Base-by-base conservation (phyloP, 129 eudicot species). In the Sambucus nigra region DNA sequence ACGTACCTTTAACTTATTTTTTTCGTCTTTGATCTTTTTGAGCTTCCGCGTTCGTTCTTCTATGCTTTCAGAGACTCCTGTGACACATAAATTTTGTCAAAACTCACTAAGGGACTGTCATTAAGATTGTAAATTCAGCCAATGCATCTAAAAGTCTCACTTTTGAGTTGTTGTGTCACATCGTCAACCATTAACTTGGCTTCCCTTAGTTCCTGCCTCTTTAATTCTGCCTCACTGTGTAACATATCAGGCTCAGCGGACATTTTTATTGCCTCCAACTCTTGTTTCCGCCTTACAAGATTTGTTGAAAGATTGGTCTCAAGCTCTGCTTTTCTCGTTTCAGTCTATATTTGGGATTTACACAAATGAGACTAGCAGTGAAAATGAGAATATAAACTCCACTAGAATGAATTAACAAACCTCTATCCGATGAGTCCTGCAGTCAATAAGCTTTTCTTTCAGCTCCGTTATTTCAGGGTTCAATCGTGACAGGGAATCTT, bases 291-390 rank as follows among this genome's bases (percentile, higher is more conserved):
- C 73, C 96, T 81, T 39, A 74, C 89, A 46, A 92, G 92, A 73
- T 92, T 92, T 46, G 99, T 80, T 51, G 99, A 86, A 13, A 82
- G 80, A 70, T 86, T 92, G 70, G 91, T 80, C 84, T 92, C 99
- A 44, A 92, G 96, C 83, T 92, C 99, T 33, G 82, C 65, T 73
- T 72, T 80, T 80, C 86, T 92, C 65, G 99, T 76, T 71, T 92
- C 96, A 32, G 77, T 77, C 99, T 86, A 62, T 44, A 71, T 50
- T 24, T 20, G 44, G 11, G 45, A 31, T 22, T 11, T 2, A 57
- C 4, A 59, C 23, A 48, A 7, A 12, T 18, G 26, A 13, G 27
- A 22, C 19, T 21, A 19, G 5, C 38, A 29, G 8, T 29, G 35
- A 29, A 29, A 29, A 29, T 29, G 8, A 3, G 4, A 3, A 7